Evolutionary conservation across 2,329 filamentous ascomycete species (phyloP).

Genomic region (Aspergillus spinulosporus): DNA sequence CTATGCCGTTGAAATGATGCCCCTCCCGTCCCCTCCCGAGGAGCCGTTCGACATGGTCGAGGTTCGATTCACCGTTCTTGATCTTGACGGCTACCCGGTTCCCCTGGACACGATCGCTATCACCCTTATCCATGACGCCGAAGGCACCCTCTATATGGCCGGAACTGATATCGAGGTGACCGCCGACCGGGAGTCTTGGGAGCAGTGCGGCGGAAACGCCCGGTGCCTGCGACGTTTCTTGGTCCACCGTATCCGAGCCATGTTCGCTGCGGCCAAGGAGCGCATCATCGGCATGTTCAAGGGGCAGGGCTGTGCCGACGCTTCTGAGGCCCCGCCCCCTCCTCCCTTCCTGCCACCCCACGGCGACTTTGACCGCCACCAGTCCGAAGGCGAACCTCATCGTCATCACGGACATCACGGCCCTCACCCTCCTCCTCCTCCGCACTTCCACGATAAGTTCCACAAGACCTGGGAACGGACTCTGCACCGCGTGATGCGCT

Average conservation of each 20-base stretch:
- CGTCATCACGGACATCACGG: conserved; percentile 8
- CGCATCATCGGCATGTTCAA: conserved; percentile 34
- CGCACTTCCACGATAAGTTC: conserved; percentile 33
- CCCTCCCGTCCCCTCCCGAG: conserved; percentile 31
- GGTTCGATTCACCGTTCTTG: conserved; percentile 48
- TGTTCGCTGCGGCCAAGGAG: conserved; percentile 41
- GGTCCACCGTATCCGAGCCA: conserved; percentile 39
- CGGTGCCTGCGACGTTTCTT: conserved; percentile 42
- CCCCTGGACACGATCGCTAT: conserved; percentile 47
- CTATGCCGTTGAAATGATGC: conserved; percentile 45
- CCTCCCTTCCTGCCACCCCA: background rate
- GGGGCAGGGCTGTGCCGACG: conserved; percentile 32
- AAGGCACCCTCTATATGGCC: conserved; percentile 40
- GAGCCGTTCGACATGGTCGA: conserved; percentile 38
- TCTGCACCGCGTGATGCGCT: conserved; percentile 43
- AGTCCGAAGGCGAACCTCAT: conserved; percentile 15
- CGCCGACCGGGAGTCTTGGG: conserved; percentile 42
- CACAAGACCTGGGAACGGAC: conserved; percentile 41
- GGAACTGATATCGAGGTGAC: conserved; percentile 41
- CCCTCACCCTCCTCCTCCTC: conserved; percentile 15
- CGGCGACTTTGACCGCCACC: conserved; percentile 10
- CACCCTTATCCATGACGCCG: conserved; percentile 38
- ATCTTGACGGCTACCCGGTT: conserved; percentile 44
- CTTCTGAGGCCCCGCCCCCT: conserved; percentile 15
- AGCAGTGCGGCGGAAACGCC: conserved; percentile 43